These are phyloP conservation scores for Trichoderma sp. DNA, from an alignment of 2,329 filamentous ascomycete species.

Conservation along the genomic window DNA sequence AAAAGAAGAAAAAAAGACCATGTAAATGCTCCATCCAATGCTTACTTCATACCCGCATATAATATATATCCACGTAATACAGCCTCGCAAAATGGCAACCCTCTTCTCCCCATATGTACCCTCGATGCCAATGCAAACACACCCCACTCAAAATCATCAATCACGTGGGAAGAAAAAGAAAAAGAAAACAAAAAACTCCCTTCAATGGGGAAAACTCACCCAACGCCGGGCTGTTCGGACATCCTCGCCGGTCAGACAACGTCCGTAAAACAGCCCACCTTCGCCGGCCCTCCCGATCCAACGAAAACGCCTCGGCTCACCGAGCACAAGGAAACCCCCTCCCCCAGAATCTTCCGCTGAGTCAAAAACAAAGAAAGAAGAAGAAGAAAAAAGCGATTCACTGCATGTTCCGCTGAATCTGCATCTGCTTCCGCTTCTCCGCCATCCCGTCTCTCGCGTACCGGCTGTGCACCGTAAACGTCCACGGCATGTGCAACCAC, in stretches of 20 bases:
- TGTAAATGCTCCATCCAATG: not conserved
- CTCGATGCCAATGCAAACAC: not conserved
- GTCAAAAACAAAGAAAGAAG: not conserved
- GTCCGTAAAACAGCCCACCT: not conserved
- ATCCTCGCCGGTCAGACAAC: not conserved
- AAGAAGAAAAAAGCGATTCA: not conserved
- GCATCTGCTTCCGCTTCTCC: not conserved
- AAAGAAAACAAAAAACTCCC: not conserved
- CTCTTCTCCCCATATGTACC: not conserved
- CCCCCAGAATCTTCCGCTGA: not conserved
- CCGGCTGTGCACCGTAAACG: constrained; percentile 23
- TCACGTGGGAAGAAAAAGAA: not conserved
- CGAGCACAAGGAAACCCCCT: too few relatives aligned
- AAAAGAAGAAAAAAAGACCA: not conserved
- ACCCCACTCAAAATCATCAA: not conserved
- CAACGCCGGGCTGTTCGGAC: not conserved
- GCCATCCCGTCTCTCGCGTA: constrained; percentile 13
- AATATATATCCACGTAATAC: not conserved
- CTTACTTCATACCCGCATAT: not conserved
- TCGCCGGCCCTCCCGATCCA: constrained; percentile 4
- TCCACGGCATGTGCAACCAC: constrained; percentile 31
- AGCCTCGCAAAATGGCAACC: not conserved
- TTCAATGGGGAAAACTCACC: not conserved
- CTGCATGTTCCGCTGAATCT: not conserved
- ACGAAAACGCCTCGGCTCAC: not conserved